These are phyloP conservation scores for Quercus gilva DNA, from an alignment of 306 rosid species.

Conservation along the genomic window DNA sequence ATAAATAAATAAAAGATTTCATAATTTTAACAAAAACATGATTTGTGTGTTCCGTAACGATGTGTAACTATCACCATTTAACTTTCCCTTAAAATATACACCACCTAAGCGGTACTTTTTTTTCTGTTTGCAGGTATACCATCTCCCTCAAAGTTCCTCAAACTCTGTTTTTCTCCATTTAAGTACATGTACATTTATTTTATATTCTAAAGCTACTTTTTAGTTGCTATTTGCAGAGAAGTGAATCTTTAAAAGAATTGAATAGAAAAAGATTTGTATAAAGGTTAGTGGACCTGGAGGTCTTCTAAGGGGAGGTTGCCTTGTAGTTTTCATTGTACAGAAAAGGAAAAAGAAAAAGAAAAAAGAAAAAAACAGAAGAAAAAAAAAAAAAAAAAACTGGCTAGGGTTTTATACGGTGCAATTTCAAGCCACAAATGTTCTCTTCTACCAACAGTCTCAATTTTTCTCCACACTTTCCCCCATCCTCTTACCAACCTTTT, in stretches of 20 bases:
- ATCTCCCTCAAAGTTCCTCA: background rate
- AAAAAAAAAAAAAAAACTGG: too few species aligned
- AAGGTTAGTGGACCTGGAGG: background rate
- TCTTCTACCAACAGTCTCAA: constrained; percentile 38
- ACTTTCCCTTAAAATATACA: too few species aligned
- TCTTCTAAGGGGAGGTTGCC: constrained; percentile 32
- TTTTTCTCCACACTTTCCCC: constrained; percentile 53
- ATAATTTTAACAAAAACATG: too few species aligned
- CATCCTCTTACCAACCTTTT: constrained; percentile 32
- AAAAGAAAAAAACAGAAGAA: background rate
- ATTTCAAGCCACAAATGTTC: constrained; percentile 46
- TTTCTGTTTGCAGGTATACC: background rate
- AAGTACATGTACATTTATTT: background rate
- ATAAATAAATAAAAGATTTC: too few species aligned
- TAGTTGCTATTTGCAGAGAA: background rate
- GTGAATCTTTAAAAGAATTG: background rate
- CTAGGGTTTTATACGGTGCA: constrained; percentile 37
- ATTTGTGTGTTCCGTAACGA: too few species aligned
- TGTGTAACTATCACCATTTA: too few species aligned
- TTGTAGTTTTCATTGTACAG: constrained; percentile 29
- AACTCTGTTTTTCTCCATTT: background rate
- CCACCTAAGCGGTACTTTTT: background rate
- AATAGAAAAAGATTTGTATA: constrained; percentile 1
- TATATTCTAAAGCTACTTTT: background rate
- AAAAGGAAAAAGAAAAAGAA: background rate